Evolutionary conservation across 2,329 filamentous ascomycete genomes (phyloP), one percentile per base, ranked within the genome.

Genomic region (Clarireedia homoeocarpa): DNA sequence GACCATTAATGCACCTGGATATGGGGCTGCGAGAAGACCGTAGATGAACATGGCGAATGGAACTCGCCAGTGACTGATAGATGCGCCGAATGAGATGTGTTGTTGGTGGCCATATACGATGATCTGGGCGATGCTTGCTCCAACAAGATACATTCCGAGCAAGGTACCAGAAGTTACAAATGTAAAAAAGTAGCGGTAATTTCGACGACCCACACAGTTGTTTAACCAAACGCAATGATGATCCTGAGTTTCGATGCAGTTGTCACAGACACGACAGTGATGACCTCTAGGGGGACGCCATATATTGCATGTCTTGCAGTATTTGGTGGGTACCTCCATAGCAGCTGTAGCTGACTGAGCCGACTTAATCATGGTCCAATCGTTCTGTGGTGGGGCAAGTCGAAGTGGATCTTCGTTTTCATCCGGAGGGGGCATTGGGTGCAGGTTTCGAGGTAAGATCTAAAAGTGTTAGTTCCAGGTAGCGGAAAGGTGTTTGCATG

Each of bases 141-240:
- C 89, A 30, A 94, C 75, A 47, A 97, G 78, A 65, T 88, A 92
- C 15, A 91, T 68, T 0, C 85, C 81, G 17, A 96, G 78, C 36
- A 96, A 63, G 0, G 89, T 90, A n/a, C 83, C 84, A 14, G 86
- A 84, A 53, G 83, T 83, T 62, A 99, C 85, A 71, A 96, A 99
- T 10, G 88, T 82, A 70, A 97, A 96, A 73, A 99, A 99, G 72
- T 92, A 97, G 61, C 94, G 89, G 74, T 99, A 99, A 74, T 99
- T 99, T 66, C 94, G 89, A 62, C 92, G 86, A 45, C 94, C 94
- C 50, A 99, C 87, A 63, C 94, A 99, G 71, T 99, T 99, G 74
- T 99, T 99, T 61, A 99, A 82, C 94, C 94, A 99, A 15, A 97
- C 91, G 67, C 94, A 99, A 72, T 99, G 94, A 68, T 99, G 94